These are phyloP conservation scores for Gossypium lobatum DNA, from an alignment of 441 rosid species.

Conservation along the genomic window DNA sequence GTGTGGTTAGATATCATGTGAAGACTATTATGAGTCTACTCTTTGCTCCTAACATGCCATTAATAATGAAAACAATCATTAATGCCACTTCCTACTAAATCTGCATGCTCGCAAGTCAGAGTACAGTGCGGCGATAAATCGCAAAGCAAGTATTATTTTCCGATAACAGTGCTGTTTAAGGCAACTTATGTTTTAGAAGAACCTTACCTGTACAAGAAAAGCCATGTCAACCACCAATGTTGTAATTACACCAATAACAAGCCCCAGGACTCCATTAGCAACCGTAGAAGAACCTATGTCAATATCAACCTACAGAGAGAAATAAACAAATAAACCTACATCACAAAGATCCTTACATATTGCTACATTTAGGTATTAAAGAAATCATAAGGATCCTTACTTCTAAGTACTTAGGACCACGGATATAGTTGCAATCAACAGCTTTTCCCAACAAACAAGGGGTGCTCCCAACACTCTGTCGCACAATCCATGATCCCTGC, in stretches of 20 bases:
- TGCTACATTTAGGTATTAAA: neutral
- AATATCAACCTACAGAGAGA: slow-evolving; percentile 66
- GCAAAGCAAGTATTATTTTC: neutral
- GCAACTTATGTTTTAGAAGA: neutral
- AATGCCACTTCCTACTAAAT: neutral
- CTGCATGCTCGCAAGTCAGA: neutral
- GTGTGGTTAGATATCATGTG: neutral
- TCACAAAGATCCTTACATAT: neutral
- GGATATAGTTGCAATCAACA: slow-evolving; percentile 93
- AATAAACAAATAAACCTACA: slow-evolving; percentile 16
- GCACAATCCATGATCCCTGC: slow-evolving; percentile 99
- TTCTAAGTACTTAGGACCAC: slow-evolving; percentile 73
- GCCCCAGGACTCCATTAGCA: slow-evolving; percentile 97
- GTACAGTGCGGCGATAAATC: neutral
- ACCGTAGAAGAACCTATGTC: slow-evolving; percentile 99
- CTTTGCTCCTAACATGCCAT: neutral
- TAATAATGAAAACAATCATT: neutral
- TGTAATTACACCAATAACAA: slow-evolving; percentile 84
- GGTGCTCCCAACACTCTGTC: slow-evolving; percentile 99
- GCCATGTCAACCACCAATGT: slow-evolving; percentile 98
- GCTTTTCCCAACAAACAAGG: slow-evolving; percentile 97
- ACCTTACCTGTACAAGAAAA: slow-evolving; percentile 91
- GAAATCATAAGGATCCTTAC: slow-evolving; percentile 30
- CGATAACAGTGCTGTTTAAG: neutral
- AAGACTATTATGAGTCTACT: neutral